These are phyloP conservation scores for Camelina sativa DNA, from an alignment of 345 rosid species.

Conservation along the genomic window DNA sequence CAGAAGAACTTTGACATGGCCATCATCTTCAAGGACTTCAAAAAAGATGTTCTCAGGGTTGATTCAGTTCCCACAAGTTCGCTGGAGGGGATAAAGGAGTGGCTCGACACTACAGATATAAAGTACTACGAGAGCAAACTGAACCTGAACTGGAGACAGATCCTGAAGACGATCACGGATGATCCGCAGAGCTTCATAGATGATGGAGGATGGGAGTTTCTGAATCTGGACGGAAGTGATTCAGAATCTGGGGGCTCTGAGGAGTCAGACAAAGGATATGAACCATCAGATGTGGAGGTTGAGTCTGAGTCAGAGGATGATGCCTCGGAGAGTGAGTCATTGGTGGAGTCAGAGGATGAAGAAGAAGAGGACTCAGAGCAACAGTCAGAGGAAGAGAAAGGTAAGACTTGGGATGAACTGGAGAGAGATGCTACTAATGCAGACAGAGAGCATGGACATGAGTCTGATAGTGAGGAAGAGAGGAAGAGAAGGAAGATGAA, in stretches of 20 bases:
- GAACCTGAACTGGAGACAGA: conserved; percentile 94
- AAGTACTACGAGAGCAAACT: conserved; percentile 94
- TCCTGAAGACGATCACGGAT: conserved; percentile 84
- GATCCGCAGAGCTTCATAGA: conserved; percentile 88
- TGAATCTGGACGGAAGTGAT: conserved; percentile 84
- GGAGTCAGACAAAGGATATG: conserved; percentile 92
- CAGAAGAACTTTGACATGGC: conserved; percentile 96
- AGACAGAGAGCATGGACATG: conserved; percentile 84
- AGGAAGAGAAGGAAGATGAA: conserved; percentile 88
- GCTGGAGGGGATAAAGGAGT: conserved; percentile 85
- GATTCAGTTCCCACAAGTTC: conserved; percentile 82
- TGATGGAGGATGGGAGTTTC: conserved; percentile 93
- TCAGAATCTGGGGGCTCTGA: conserved; percentile 79
- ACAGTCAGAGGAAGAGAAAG: conserved; percentile 87
- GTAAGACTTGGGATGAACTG: conserved; percentile 97
- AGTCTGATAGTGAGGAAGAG: conserved; percentile 94
- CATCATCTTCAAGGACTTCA: conserved; percentile 90
- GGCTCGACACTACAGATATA: conserved; percentile 91
- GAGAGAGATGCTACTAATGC: conserved; percentile 97
- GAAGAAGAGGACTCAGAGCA: conserved; percentile 76
- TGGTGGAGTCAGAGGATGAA: conserved; percentile 87
- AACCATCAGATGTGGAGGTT: conserved; percentile 78
- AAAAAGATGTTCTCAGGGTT: conserved; percentile 80
- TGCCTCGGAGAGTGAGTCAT: conserved; percentile 70
- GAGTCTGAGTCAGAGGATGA: conserved; percentile 87